These are phyloP conservation scores for Penicillium sclerotigenum DNA, from an alignment of 2,329 filamentous ascomycete species.

Conservation along the genomic window DNA sequence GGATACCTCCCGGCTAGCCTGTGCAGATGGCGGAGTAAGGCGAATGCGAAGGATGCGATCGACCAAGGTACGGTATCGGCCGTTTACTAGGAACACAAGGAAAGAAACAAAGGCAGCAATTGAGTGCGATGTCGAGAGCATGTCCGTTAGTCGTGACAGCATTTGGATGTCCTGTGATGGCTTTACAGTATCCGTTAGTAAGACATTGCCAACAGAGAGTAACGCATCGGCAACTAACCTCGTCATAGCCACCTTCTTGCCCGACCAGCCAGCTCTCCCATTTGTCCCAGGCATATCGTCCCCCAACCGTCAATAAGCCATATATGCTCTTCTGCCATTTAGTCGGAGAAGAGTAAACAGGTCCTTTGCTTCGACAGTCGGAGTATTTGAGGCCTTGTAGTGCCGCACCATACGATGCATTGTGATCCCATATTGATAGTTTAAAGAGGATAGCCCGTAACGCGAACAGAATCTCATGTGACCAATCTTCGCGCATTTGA, in stretches of 20 bases:
- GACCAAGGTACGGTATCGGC: constrained; percentile 83
- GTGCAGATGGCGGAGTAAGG: constrained; percentile 77
- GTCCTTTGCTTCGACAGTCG: constrained; percentile 67
- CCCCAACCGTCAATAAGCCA: constrained; percentile 79
- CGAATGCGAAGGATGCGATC: constrained; percentile 82
- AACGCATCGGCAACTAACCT: constrained; percentile 31
- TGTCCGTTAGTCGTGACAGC: constrained; percentile 67
- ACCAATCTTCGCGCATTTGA: constrained; percentile 80
- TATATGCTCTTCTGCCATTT: constrained; percentile 80
- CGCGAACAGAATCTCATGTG: constrained; percentile 74
- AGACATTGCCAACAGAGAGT: background rate
- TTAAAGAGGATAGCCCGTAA: constrained; percentile 85
- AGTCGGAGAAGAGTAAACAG: constrained; percentile 67
- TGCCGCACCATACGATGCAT: constrained; percentile 89
- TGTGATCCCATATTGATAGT: constrained; percentile 92
- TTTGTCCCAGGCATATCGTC: constrained; percentile 84
- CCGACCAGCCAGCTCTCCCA: constrained; percentile 85
- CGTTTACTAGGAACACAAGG: constrained; percentile 84
- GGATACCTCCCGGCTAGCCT: constrained; percentile 85
- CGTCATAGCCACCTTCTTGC: constrained; percentile 71
- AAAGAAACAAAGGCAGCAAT: constrained; percentile 81
- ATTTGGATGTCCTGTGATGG: constrained; percentile 51
- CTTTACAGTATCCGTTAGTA: constrained; percentile 26
- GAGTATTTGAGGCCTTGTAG: constrained; percentile 89
- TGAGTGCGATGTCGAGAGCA: constrained; percentile 71